These are phyloP conservation scores for Thelonectria blattea DNA, from an alignment of 2,329 filamentous ascomycete genomes.

Conservation along the genomic window DNA sequence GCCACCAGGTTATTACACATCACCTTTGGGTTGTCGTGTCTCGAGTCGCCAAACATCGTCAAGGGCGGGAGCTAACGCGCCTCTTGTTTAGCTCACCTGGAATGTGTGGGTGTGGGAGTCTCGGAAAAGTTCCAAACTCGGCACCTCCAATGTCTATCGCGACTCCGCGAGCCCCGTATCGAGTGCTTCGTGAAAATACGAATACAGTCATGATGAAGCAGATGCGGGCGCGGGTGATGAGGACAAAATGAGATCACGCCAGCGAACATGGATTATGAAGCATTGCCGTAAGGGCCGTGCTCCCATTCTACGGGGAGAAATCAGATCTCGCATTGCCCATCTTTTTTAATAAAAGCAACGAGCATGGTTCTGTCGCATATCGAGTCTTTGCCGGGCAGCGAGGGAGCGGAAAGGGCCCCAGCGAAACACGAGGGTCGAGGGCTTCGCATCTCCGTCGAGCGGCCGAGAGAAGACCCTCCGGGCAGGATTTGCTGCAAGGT, in stretches of 20 bases:
- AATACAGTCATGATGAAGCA: neutral
- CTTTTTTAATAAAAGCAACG: conserved; percentile 15
- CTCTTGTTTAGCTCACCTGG: conserved; percentile 4
- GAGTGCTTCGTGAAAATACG: too few relatives aligned
- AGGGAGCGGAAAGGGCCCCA: conserved; percentile 9
- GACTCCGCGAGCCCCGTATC: neutral
- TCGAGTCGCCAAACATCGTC: conserved; percentile 17
- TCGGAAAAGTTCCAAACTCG: conserved; percentile 11
- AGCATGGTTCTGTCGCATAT: conserved; percentile 23
- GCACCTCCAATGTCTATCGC: neutral
- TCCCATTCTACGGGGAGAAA: conserved; percentile 5
- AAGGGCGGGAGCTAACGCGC: conserved; percentile 21
- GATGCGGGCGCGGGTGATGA: neutral
- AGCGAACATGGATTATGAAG: conserved; percentile 8
- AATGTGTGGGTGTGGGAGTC: conserved; percentile 2
- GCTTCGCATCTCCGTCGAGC: conserved; percentile 20
- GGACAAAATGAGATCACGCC: conserved; percentile 18
- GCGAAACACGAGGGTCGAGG: conserved; percentile 18
- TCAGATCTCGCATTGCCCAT: conserved; percentile 24
- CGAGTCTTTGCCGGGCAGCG: conserved; percentile 18
- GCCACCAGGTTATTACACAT: conserved; percentile 17
- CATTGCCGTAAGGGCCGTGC: conserved; percentile 17
- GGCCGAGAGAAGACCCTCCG: conserved; percentile 7
- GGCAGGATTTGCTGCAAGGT: conserved; percentile 28
- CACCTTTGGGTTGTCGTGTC: neutral